Base-by-base conservation (phyloP, 768 basidiomycete genomes). In the Fibroporia radiculosa region DNA sequence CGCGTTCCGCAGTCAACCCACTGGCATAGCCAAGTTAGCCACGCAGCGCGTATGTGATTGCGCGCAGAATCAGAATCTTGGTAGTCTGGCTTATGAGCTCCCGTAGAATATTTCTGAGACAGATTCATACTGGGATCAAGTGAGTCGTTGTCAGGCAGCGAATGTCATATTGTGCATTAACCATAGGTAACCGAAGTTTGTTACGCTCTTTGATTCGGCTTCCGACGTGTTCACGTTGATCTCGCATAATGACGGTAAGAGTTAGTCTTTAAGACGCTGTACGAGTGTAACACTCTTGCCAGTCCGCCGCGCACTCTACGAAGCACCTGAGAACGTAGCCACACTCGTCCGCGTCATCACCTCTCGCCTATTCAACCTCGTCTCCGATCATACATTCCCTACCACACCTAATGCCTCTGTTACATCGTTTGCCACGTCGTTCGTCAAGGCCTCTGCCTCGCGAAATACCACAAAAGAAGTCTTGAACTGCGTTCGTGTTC, bases 51-150 rank as follows among this genome's bases (percentile, higher is more conserved):
- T 92, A 63, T 53, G 88, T 54, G 45, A 38, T 19, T 28, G 4
- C 18, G 11, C 10, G 6, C 33, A 23, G 25, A n/a, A 23, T 24
- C 26, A 5, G n/a, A 42, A 37, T 40, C 14, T n/a, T 16, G 29
- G 25, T 33, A 51, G 43, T 31, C 8, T 31, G 29, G 29, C 29
- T 31, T 31, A 8, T n/a, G n/a, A n/a, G 37, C 14, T 25, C 12
- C 40, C 37, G 26, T 48, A 92, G 88, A 78, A 85, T 54, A 92
- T 93, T 40, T 62, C 79, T 2, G 71, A 78, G 47, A 74, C 66
- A 2, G 93, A 96, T 58, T 67, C 61, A n/a, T 93, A 93, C 58
- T 95, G 92, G 92, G 75, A 91, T 47, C 92, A 95, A 69, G 89
- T 87, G 51, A 56, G 77, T 56, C 23, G 27, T 18, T 33, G 20